Evolutionary conservation across 23 red algal genomes (phyloP).

Genomic region (Agarophyton chilense): DNA sequence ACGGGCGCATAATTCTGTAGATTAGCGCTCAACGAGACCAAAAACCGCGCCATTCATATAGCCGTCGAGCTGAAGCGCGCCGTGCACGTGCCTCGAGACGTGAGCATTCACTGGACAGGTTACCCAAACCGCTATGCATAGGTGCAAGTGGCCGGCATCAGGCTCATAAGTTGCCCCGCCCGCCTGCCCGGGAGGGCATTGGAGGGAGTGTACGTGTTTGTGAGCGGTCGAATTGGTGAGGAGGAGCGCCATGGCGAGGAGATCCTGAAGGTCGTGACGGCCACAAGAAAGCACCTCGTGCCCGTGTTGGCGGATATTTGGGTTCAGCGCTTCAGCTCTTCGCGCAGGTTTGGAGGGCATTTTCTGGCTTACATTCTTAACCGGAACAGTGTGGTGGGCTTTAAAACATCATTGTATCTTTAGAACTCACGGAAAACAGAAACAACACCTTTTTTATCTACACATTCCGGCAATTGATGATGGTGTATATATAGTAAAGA

Average conservation of each 20-base stretch:
- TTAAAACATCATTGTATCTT: neutral
- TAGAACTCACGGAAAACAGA: neutral
- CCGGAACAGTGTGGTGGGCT: neutral
- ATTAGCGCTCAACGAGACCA: conserved; percentile 81
- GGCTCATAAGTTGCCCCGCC: conserved; percentile 80
- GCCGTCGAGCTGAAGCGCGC: conserved; percentile 54
- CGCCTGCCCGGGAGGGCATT: conserved; percentile 78
- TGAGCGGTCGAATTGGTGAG: conserved; percentile 80
- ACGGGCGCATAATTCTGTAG: conserved; percentile 90
- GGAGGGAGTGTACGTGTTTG: conserved; percentile 85
- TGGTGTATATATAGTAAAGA: too few relatives aligned
- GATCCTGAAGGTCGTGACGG: conserved; percentile 44
- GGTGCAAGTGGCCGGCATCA: conserved; percentile 92
- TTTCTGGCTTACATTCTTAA: too few relatives aligned
- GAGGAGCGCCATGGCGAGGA: conserved; percentile 50
- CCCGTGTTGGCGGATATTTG: conserved; percentile 60
- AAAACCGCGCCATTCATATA: conserved; percentile 77
- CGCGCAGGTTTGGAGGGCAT: too few relatives aligned
- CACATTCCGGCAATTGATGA: too few relatives aligned
- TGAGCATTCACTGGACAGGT: conserved; percentile 92
- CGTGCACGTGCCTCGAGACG: conserved; percentile 59
- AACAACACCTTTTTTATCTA: neutral
- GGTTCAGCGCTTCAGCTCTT: conserved; percentile 55
- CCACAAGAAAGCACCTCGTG: conserved; percentile 56
- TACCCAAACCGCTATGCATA: conserved; percentile 89